phyloP scores from a whole-genome alignment of 2,329 filamentous ascomycete species.

The Alternaria sp. region DNA sequence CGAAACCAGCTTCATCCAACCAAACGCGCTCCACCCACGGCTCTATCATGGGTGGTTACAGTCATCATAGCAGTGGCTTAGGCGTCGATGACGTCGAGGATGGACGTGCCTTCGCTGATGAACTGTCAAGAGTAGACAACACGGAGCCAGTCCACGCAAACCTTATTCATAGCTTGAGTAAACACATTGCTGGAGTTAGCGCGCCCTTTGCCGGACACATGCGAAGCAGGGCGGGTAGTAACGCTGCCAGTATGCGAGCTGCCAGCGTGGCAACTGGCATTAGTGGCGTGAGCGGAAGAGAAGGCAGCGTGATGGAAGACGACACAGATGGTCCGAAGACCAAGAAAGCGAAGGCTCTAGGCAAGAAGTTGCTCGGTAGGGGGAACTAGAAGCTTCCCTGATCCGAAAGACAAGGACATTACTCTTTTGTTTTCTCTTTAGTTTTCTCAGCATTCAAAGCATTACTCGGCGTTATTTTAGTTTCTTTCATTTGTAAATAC shows the following conservation, averaged over 20 bases:
- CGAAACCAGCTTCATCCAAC: slow-evolving; percentile 24
- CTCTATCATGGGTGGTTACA: slow-evolving; percentile 35
- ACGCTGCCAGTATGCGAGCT: slow-evolving; percentile 23
- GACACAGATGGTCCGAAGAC: slow-evolving; percentile 20
- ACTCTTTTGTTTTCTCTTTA: not conserved
- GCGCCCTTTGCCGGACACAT: slow-evolving; percentile 38
- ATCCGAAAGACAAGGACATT: not conserved
- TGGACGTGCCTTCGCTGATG: slow-evolving; percentile 49
- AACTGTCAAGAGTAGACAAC: slow-evolving; percentile 47
- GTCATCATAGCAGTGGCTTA: slow-evolving; percentile 23
- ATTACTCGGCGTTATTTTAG: not conserved
- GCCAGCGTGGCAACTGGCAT: slow-evolving; percentile 20
- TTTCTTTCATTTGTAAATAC: slow-evolving; percentile 16
- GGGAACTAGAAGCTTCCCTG: slow-evolving; percentile 12
- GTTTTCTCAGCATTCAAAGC: not conserved
- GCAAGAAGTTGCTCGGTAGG: slow-evolving; percentile 28
- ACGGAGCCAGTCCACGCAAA: slow-evolving; percentile 48
- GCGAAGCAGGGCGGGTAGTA: slow-evolving; percentile 23
- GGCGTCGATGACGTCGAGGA: slow-evolving; percentile 39
- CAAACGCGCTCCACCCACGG: slow-evolving; percentile 35
- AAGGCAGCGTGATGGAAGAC: not conserved
- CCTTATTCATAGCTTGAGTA: slow-evolving; percentile 45
- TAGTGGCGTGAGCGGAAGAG: slow-evolving; percentile 7
- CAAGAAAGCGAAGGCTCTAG: slow-evolving; percentile 28
- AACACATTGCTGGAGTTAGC: slow-evolving; percentile 44